Conservation (phyloP, 192 early-diverging fungal species). For the Backusella mclennaniae region DNA sequence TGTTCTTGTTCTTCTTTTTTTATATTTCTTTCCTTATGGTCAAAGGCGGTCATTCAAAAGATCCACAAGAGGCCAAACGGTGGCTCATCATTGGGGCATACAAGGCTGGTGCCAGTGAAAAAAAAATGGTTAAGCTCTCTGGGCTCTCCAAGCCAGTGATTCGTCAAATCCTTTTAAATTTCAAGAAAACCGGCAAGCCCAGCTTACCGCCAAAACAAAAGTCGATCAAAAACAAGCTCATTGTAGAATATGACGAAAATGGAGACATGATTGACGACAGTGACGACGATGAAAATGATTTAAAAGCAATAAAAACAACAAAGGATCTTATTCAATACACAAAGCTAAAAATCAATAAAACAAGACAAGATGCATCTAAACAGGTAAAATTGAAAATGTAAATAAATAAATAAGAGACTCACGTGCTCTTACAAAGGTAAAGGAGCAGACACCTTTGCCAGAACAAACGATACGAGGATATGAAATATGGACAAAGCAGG, state of each 20-base stretch:
- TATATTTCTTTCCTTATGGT: not conserved
- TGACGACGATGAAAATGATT: conserved; percentile 13
- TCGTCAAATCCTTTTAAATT: conserved; percentile 35
- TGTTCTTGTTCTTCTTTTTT: not conserved
- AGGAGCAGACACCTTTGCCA: not conserved
- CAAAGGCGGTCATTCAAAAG: not conserved
- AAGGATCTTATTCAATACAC: conserved; percentile 11
- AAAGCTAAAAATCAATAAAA: not conserved
- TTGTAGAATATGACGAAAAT: conserved; percentile 35
- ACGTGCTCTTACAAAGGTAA: not conserved
- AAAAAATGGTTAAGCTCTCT: conserved; percentile 22
- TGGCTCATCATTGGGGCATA: conserved; percentile 36
- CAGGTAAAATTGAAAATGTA: not conserved
- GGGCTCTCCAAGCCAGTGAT: conserved; percentile 27
- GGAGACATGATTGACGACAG: conserved; percentile 22
- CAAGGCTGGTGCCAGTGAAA: conserved; percentile 33
- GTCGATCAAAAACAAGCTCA: conserved; percentile 16
- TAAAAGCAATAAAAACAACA: not conserved
- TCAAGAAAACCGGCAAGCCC: conserved; percentile 27
- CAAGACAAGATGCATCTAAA: not conserved
- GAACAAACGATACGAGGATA: conserved; percentile 22
- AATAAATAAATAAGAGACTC: not conserved
- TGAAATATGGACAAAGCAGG: conserved; percentile 34
- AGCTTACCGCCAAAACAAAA: conserved; percentile 14
- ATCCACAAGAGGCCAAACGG: conserved; percentile 27